Percentiles rank a stretch among this genome's conserved stretches.
Evolutionary conservation across 805 yeast species (phyloP).

Genomic region (Zygotorulaspora florentina): DNA sequence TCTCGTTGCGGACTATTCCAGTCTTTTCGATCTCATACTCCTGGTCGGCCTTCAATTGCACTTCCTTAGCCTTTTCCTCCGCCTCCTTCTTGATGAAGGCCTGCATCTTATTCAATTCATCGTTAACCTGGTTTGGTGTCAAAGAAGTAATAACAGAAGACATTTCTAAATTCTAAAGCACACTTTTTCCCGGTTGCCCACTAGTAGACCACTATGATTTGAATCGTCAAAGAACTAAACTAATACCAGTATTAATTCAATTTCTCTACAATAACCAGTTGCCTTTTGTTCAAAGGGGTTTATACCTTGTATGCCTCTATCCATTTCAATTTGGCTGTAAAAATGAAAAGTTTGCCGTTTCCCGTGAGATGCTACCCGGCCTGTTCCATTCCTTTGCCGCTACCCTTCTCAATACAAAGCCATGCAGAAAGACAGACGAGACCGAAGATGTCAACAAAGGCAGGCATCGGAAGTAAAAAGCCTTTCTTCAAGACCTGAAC

Average conservation of each 20-base stretch:
- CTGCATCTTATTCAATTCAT: slow-evolving; percentile 96
- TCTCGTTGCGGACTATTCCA: slow-evolving; percentile 87
- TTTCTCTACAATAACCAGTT: too few species aligned
- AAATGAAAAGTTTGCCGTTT: not conserved
- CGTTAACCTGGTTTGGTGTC: slow-evolving; percentile 64
- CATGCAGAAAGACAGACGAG: too few species aligned
- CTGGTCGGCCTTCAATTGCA: slow-evolving; percentile 92
- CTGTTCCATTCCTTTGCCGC: too few species aligned
- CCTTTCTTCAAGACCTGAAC: not conserved
- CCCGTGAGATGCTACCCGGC: not conserved
- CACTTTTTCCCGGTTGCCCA: not conserved
- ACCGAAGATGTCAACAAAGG: too few species aligned
- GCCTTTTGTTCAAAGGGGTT: not conserved
- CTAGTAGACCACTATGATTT: not conserved
- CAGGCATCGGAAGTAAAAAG: not conserved
- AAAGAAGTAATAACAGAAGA: slow-evolving; percentile 36
- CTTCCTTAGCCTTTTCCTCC: slow-evolving; percentile 96
- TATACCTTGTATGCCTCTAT: not conserved
- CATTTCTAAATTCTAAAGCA: slow-evolving; percentile 21
- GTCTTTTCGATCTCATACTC: slow-evolving; percentile 98
- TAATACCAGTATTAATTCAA: not conserved
- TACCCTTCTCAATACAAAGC: too few species aligned
- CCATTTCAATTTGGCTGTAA: not conserved
- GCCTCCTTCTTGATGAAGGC: slow-evolving; percentile 99
- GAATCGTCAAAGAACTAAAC: not conserved